Evolutionary conservation across 2,329 filamentous ascomycete genomes (phyloP), one percentile per base, ranked within the genome.

Genomic region (Fusarium luffae): DNA sequence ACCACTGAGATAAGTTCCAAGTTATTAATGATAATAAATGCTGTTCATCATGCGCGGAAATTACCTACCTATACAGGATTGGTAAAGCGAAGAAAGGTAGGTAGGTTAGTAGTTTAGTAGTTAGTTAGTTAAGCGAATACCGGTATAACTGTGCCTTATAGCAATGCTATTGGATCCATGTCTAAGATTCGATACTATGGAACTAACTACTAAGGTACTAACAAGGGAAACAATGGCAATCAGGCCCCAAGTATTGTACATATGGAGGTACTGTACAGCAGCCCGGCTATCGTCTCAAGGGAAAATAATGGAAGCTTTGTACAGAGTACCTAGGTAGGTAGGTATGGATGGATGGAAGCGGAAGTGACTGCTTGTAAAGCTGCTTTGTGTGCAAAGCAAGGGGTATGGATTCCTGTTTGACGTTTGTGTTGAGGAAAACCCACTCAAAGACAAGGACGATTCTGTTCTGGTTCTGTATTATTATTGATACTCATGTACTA

Each of bases 21-120:
- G 16, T 18, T 5, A 11, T 14, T 19, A 51, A 51, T 41, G 11
- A 41, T 41, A 51, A 23, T 41, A 23, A n/a, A 23, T 40, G 34
- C 21, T 10, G 21, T 44, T 18, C 42, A 48, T 65, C 19, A 59
- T 60, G 48, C 21, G 48, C 54, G 42, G 61, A 66, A 48, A 66
- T 66, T 34, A 28, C 40, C 14, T 34, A 28, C 40, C 14, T 32
- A 14, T 7, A n/a, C 19, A 43, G 19, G 28, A 54, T 25, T 37
- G 23, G n/a, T 5, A 46, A 13, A 61, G 42, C 42, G 30, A 66
- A 49, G 54, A 34, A 37, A 37, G 9, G 11, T 28, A 37, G 9
- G 11, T 28, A 28, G 27, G 27, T 28, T 12, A 28, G 27, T 28
- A 28, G 10, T 28, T 28, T 12, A 28, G 27, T 28, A 25, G 25